Evolutionary conservation across 306 rosid genomes (phyloP).

Genomic region (Rubus parviflorus): DNA sequence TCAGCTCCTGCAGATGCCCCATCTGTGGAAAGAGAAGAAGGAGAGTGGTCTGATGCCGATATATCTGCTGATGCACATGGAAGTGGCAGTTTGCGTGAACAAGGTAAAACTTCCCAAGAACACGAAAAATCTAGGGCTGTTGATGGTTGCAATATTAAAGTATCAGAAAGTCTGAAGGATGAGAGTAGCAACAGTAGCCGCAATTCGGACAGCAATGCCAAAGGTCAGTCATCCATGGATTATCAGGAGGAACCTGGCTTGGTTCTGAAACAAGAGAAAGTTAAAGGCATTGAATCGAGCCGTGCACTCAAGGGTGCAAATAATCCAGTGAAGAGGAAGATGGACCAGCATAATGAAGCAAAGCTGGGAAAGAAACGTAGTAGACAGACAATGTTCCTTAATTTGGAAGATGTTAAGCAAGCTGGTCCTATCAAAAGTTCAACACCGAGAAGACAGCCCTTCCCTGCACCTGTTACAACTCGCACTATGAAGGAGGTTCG

Average conservation of each 20-base stretch:
- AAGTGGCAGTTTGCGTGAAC: constrained; percentile 43
- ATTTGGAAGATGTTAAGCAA: constrained; percentile 93
- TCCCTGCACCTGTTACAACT: constrained; percentile 57
- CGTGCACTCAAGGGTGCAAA: constrained; percentile 76
- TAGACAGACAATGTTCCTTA: constrained; percentile 92
- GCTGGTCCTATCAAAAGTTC: constrained; percentile 90
- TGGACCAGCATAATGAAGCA: constrained; percentile 78
- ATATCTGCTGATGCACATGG: constrained; percentile 58
- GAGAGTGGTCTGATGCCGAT: constrained; percentile 97
- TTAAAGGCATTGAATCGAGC: constrained; percentile 79
- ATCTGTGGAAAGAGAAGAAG: constrained; percentile 86
- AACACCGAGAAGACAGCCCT: constrained; percentile 84
- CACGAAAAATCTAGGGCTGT: constrained; percentile 36
- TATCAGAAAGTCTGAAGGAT: constrained; percentile 41
- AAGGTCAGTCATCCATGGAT: constrained; percentile 58
- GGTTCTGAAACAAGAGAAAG: constrained; percentile 71
- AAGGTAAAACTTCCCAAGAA: constrained; percentile 47
- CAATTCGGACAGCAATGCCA: constrained; percentile 55
- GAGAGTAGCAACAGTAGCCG: constrained; percentile 49
- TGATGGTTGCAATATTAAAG: constrained; percentile 42
- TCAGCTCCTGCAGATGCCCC: constrained; percentile 38
- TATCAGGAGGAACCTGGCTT: constrained; percentile 56
- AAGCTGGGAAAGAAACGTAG: constrained; percentile 94
- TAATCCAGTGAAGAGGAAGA: constrained; percentile 79
- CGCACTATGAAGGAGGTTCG: constrained; percentile 80